phyloP scores from a whole-genome alignment of 306 rosid species.

The Dicorynia guianensis region DNA sequence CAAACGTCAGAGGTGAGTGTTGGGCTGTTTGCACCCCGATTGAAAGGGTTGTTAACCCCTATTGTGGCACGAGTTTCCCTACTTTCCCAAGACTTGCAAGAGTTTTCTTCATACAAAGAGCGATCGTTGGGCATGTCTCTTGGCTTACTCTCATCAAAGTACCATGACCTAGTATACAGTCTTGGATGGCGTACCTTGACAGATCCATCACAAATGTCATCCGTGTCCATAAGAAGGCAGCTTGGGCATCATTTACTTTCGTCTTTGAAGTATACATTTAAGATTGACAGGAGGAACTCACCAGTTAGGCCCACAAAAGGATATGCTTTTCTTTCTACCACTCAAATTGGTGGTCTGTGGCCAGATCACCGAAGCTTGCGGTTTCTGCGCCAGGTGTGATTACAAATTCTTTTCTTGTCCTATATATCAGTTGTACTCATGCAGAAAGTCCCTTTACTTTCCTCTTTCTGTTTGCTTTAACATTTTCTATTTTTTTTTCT shows the following conservation, averaged over 20 bases:
- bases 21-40: slow-evolving; percentile 80
- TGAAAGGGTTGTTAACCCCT: slow-evolving; percentile 71
- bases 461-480: not conserved
- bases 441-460: not conserved
- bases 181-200: slow-evolving; percentile 94
- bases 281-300: slow-evolving; percentile 86
- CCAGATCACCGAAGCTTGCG: slow-evolving; percentile 87
- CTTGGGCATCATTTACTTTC: slow-evolving; percentile 94
- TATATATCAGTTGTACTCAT: not conserved
- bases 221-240: slow-evolving; percentile 94
- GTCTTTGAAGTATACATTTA: slow-evolving; percentile 83
- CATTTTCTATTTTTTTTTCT: not conserved
- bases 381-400: slow-evolving; percentile 85
- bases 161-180: slow-evolving; percentile 84
- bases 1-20: slow-evolving; percentile 87
- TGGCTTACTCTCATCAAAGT: slow-evolving; percentile 71
- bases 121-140: slow-evolving; percentile 79
- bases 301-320: slow-evolving; percentile 80
- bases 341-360: slow-evolving; percentile 91
- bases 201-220: slow-evolving; percentile 92
- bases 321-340: slow-evolving; percentile 86
- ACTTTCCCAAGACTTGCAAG: slow-evolving; percentile 95
- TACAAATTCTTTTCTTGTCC: slow-evolving; percentile 24
- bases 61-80: slow-evolving; percentile 69
- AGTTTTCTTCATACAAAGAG: slow-evolving; percentile 93